These are phyloP conservation scores for Ailanthus altissimus DNA, from an alignment of 345 rosid genomes.

Conservation along the genomic window DNA sequence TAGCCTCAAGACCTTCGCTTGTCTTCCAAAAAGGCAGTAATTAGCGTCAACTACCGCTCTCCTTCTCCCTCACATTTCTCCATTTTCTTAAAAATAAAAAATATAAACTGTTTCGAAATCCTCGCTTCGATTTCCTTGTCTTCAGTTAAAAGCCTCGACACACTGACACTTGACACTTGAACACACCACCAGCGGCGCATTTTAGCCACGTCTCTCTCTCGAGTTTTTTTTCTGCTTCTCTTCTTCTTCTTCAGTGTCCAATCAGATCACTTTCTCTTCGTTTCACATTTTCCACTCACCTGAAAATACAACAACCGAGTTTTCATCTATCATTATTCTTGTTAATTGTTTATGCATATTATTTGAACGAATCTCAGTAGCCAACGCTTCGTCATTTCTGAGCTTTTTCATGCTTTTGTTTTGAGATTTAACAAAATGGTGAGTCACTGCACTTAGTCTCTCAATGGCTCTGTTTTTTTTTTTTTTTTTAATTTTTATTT, in stretches of 20 bases:
- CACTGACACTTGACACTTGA: neutral
- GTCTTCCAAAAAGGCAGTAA: neutral
- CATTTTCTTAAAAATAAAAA: neutral
- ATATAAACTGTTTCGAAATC: constrained; percentile 21
- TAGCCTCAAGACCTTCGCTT: neutral
- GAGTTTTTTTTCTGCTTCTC: no score
- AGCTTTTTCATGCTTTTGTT: constrained; percentile 6
- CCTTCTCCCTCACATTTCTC: neutral
- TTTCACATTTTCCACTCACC: constrained; percentile 2
- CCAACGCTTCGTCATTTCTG: neutral
- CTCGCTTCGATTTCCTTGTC: constrained; percentile 20
- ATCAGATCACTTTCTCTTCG: constrained; percentile 10
- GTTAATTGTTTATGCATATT: neutral
- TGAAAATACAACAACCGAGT: constrained; percentile 6
- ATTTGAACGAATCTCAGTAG: no score
- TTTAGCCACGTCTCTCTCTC: constrained; percentile 17
- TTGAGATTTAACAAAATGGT: constrained; percentile 9
- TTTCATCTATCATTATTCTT: neutral
- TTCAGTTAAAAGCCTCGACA: constrained; percentile 12
- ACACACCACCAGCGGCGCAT: constrained; percentile 19
- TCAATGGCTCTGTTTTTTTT: no score
- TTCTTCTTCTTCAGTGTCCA: neutral
- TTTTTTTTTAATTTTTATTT: no score
- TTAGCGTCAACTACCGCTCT: constrained; percentile 11
- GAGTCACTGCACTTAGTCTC: neutral